Evolutionary conservation across 306 rosid genomes (phyloP), one percentile per base, ranked within the genome.

Genomic region (Styphnolobium japonicum): DNA sequence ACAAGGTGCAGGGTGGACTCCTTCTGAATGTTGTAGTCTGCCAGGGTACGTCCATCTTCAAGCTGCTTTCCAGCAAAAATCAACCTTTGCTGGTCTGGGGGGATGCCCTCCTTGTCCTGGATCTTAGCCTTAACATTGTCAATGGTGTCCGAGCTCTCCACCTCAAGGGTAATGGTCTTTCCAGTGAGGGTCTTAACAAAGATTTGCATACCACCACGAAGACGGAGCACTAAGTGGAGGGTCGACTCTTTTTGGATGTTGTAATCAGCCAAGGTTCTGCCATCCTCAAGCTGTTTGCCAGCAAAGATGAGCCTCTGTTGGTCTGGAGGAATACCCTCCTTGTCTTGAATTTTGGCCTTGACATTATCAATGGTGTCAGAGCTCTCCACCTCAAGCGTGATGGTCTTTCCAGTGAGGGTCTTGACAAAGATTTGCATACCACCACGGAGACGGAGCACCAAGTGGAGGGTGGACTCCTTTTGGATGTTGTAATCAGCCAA

Each of bases 231-330:
- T 16, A 77, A 16, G 10, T 77, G 81, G 11, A 77, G 74, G 0
- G 74, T 77, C 0, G 81, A 77, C 1, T 77, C 81, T 0, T 77
- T 77, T 29, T 77, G 81, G 2, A 77, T 77, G 25, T 77, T 77
- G 12, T 77, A 77, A 29, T 77, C 81, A 2, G 81, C 81, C 6
- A 77, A 0, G 3, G 81, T 77, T 1, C 81, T n/a, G 0, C 81
- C 81, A 55, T 77, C 81, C 21, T 77, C 81, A 3, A 77, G 75
- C 15, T 77, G 81, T 14, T 77, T 77, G 12, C 81, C 81, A 27
- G 81, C 81, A 40, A 77, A 77, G 4, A 77, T 77, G 3, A 77
- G 7, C 57, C 81, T 67, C 36, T 77, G 81, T 23, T 77, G 81
- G 18, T 77, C 81, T 7, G 81, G 81, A 0, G 81, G 75, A 0